Conservation (phyloP, 2,329 filamentous ascomycete genomes). For the Scytalidium sp. region DNA sequence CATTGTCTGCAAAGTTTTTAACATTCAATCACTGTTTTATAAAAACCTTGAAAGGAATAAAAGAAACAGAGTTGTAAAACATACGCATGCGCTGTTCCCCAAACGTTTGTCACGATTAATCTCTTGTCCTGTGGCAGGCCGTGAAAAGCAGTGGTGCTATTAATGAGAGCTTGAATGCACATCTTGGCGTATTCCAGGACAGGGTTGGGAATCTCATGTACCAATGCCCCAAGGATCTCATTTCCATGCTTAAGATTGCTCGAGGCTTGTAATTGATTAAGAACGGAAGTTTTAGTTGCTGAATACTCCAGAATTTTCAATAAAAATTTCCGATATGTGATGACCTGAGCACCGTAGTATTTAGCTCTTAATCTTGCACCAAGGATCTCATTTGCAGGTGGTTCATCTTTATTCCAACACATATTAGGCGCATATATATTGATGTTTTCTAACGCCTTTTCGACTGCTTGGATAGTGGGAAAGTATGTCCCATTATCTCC, state of each 20-base stretch:
- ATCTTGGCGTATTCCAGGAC: conserved; percentile 53
- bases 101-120: conserved; percentile 90
- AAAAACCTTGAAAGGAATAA: neutral
- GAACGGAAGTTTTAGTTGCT: conserved; percentile 19
- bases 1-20: conserved; percentile 68
- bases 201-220: conserved; percentile 35
- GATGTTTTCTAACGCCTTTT: conserved; percentile 35
- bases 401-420: conserved; percentile 55
- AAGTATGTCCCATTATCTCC: conserved; percentile 30
- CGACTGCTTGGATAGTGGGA: conserved; percentile 44
- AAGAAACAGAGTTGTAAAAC: too few species aligned
- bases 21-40: neutral
- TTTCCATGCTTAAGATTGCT: conserved; percentile 19
- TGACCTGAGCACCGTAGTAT: conserved; percentile 89
- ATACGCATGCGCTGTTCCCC: conserved; percentile 94
- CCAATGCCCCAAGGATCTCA: conserved; percentile 30
- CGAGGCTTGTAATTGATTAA: conserved; percentile 10
- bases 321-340: conserved; percentile 79
- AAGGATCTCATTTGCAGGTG: conserved; percentile 73
- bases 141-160: conserved; percentile 83
- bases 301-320: conserved; percentile 47
- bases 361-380: conserved; percentile 84
- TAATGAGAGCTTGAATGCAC: conserved; percentile 62
- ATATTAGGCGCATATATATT: conserved; percentile 48
- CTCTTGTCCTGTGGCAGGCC: conserved; percentile 54